phyloP scores from a whole-genome alignment of 176 grass and related monocot species.

The Puya raimondii region DNA sequence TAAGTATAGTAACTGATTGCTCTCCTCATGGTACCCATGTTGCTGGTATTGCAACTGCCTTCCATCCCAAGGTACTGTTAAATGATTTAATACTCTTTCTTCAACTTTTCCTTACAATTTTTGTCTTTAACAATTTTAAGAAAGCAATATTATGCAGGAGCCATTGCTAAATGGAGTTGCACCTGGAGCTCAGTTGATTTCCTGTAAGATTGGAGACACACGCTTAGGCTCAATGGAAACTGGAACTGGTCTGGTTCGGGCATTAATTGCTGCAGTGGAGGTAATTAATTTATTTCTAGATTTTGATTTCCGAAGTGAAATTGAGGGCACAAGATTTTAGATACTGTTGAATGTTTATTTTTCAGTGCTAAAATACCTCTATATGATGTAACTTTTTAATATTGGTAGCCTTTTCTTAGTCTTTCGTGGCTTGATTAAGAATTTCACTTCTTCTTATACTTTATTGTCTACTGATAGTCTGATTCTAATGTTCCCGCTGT shows the following conservation, averaged over 20 bases:
- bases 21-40: slow-evolving; percentile 95
- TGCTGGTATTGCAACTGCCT: slow-evolving; percentile 92
- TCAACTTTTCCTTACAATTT: slow-evolving; percentile 17
- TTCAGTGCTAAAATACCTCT: not conserved
- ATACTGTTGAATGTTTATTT: not conserved
- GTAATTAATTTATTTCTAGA: slow-evolving; percentile 30
- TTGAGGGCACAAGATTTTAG: slow-evolving; percentile 1
- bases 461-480: not conserved
- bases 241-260: slow-evolving; percentile 83
- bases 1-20: slow-evolving; percentile 98
- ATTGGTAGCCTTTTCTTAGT: not conserved
- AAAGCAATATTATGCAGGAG: slow-evolving; percentile 43
- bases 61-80: slow-evolving; percentile 71
- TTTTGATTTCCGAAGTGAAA: slow-evolving; percentile 18
- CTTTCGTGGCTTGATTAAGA: not conserved
- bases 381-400: not conserved
- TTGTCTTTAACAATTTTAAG: slow-evolving; percentile 7
- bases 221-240: slow-evolving; percentile 99
- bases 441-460: not conserved
- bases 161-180: slow-evolving; percentile 91
- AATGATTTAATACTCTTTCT: slow-evolving; percentile 13
- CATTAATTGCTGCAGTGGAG: slow-evolving; percentile 94
- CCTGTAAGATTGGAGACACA: slow-evolving; percentile 95
- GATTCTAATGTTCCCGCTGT: too few relatives aligned
- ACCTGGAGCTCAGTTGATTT: slow-evolving; percentile 93